Percentiles rank a stretch among this genome's conserved stretches.
These are phyloP conservation scores for Laetiporus sulphureus DNA, from an alignment of 1,284 basidiomycete species.

Conservation along the genomic window DNA sequence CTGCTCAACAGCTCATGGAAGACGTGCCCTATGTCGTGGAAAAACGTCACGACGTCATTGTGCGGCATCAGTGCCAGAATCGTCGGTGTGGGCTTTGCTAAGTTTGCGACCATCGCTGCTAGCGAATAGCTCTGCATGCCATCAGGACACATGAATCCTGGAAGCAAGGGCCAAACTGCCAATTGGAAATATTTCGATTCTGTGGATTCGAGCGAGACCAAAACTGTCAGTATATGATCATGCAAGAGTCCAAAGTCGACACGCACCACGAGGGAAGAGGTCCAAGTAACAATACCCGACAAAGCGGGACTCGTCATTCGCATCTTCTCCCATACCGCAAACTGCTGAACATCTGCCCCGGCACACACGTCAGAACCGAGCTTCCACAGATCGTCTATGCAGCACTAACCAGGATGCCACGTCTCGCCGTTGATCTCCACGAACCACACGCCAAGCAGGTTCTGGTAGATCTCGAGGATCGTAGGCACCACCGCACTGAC, in stretches of 20 bases:
- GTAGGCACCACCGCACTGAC: slow-evolving; percentile 74
- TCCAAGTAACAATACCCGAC: slow-evolving; percentile 82
- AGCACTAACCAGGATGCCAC: slow-evolving; percentile 68
- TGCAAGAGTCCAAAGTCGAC: too few relatives aligned
- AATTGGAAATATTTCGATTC: slow-evolving; percentile 83
- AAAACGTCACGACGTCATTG: slow-evolving; percentile 74
- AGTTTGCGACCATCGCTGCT: slow-evolving; percentile 81
- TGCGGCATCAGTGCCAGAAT: slow-evolving; percentile 81
- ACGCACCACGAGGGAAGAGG: slow-evolving; percentile 72
- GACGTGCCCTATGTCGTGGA: slow-evolving; percentile 84
- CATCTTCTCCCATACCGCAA: slow-evolving; percentile 76
- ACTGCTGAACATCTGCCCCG: slow-evolving; percentile 67
- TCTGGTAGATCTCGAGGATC: slow-evolving; percentile 78
- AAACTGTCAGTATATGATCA: too few relatives aligned
- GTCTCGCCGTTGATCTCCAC: slow-evolving; percentile 51
- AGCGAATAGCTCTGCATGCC: slow-evolving; percentile 67
- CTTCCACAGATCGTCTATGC: not conserved
- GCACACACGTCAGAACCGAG: too few relatives aligned
- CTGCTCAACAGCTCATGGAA: slow-evolving; percentile 76
- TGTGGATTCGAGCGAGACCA: too few relatives aligned
- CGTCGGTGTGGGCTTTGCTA: slow-evolving; percentile 75
- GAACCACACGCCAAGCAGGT: slow-evolving; percentile 69
- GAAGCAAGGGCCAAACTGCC: slow-evolving; percentile 72
- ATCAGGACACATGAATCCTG: slow-evolving; percentile 48
- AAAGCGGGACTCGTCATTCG: slow-evolving; percentile 63